These are phyloP conservation scores for Eucalyptus victrix DNA, from an alignment of 345 rosid species.

Conservation along the genomic window DNA sequence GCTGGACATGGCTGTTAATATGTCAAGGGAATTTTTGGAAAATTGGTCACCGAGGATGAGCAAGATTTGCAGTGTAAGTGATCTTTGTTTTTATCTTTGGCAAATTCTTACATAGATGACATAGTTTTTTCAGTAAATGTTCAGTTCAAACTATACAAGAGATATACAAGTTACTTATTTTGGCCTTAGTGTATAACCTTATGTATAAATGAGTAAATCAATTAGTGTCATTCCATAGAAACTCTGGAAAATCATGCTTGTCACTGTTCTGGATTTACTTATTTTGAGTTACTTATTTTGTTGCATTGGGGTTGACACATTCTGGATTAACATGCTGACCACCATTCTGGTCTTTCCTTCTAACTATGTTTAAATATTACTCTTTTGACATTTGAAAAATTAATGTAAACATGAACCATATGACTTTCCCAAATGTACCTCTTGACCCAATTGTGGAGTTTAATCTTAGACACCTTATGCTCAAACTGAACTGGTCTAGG, in stretches of 20 bases:
- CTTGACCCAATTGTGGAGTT: not conserved
- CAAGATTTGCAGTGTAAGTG: conserved; percentile 68
- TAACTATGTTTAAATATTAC: not conserved
- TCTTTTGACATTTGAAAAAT: not conserved
- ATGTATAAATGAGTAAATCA: not conserved
- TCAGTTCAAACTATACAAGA: not conserved
- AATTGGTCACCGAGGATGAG: conserved; percentile 66
- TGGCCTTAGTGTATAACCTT: not conserved
- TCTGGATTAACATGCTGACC: not conserved
- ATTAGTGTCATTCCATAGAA: not conserved
- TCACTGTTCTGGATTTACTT: not conserved
- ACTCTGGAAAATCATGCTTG: not conserved
- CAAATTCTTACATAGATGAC: not conserved
- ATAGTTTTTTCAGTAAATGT: not conserved
- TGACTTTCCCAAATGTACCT: not conserved
- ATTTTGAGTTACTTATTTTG: not conserved
- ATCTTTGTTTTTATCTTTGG: not conserved
- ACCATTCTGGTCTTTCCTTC: not conserved
- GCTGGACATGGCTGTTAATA: conserved; percentile 57
- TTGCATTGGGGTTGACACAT: not conserved
- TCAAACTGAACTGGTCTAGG: not conserved
- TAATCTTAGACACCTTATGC: not conserved
- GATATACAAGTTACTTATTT: not conserved
- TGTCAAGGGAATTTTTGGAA: conserved; percentile 72
- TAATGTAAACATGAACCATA: not conserved